Evolutionary conservation across 441 rosid genomes (phyloP).

Genomic region (Eutrema salsugineum): DNA sequence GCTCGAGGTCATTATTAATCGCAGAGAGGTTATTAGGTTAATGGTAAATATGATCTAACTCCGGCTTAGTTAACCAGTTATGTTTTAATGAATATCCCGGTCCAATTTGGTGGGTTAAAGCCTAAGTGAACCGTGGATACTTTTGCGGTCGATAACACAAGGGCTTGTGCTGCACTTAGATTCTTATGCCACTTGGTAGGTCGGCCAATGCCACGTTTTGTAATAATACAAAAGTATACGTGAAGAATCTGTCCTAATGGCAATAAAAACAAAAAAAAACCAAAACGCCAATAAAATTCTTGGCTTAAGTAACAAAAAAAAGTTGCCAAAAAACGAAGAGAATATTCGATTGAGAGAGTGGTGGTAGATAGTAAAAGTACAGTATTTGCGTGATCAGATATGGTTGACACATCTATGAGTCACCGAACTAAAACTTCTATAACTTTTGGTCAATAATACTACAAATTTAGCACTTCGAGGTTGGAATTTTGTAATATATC

Average conservation of each 20-base stretch:
- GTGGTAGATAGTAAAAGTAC: conserved; percentile 3
- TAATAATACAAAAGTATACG: neutral
- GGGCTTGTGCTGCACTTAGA: too few relatives aligned
- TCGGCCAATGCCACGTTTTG: neutral
- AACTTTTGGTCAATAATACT: conserved; percentile 17
- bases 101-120: neutral
- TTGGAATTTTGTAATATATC: conserved; percentile 8
- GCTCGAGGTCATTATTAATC: neutral
- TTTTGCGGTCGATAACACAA: neutral
- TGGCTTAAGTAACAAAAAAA: neutral
- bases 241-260: neutral
- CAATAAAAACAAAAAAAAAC: neutral
- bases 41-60: neutral
- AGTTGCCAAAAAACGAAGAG: neutral
- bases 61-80: neutral
- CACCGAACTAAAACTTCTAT: neutral
- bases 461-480: conserved; percentile 33
- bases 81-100: neutral
- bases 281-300: neutral
- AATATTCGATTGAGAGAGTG: neutral
- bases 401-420: conserved; percentile 30
- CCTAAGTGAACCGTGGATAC: neutral
- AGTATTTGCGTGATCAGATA: conserved; percentile 2
- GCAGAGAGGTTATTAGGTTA: neutral
- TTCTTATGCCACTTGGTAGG: conserved; percentile 20